phyloP scores from a whole-genome alignment of 495 filamentous ascomycete genomes.

The Tuber magnatum region DNA sequence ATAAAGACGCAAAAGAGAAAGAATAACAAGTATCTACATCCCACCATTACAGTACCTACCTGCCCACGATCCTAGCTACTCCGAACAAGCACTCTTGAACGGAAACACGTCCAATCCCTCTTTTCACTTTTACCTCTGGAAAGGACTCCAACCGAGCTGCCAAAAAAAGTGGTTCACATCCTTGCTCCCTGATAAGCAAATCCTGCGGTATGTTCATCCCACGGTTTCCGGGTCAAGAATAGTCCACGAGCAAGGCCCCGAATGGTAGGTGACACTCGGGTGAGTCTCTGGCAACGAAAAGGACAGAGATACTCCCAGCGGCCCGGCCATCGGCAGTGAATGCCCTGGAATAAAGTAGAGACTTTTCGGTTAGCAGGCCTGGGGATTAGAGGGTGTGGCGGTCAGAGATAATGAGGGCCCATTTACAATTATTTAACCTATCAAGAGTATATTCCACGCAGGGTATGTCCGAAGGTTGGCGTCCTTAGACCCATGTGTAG shows the following conservation, averaged over 20 bases:
- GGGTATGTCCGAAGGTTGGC: not conserved
- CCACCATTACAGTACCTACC: not conserved
- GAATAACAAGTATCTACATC: not conserved
- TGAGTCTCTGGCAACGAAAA: not conserved
- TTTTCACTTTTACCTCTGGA: not conserved
- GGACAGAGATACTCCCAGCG: not conserved
- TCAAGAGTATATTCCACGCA: not conserved
- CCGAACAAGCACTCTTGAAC: not conserved
- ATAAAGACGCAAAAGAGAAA: not conserved
- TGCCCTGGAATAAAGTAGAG: not conserved
- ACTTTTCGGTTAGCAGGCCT: not conserved
- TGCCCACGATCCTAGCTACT: not conserved
- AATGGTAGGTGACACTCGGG: conserved; percentile 18
- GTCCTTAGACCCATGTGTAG: not conserved
- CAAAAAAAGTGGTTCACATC: conserved; percentile 4
- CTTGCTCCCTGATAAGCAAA: conserved; percentile 10
- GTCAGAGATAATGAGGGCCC: not conserved
- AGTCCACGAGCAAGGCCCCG: not conserved
- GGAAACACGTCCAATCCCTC: not conserved
- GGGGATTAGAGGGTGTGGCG: not conserved
- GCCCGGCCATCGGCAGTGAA: conserved; percentile 8
- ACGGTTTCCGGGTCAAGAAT: not conserved
- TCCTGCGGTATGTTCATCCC: not conserved
- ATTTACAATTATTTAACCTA: not conserved
- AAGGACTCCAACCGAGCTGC: not conserved